Base-by-base conservation (phyloP, 75 land plant species). In the Picea sitchensis region DNA sequence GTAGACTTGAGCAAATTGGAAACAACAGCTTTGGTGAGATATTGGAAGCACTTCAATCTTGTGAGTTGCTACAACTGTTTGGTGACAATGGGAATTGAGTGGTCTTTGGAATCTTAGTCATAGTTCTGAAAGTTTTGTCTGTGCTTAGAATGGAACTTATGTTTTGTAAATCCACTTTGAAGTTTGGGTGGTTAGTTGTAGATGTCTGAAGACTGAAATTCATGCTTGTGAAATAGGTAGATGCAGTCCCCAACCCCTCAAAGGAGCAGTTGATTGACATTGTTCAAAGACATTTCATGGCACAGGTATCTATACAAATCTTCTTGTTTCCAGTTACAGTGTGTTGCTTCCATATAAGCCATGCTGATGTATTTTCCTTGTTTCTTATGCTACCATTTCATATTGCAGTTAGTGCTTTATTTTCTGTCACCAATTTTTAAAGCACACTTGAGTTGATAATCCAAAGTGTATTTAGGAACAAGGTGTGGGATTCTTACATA, bases 1-100 rank as follows among this genome's bases (percentile, higher is more conserved):
- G 92, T 96, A 80, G 95, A 96, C 80, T 86, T 96, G 0, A 91
- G 97, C 86, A 96, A 94, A 77, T 83, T 96, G 62, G 99, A 92
- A 79, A 96, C 94, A 79, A 92, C 83, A 73, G 92, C 96, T 41
- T 72, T 96, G 61, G 85, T 92, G 96, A 88, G 90, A 85, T 96
- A 96, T 81, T 85, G 87, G 88, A 89, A 88, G 15, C 94, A 95
- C 77, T 96, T 94, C 77, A 92, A 96, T 44, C 93, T 96, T 79
- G 98, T 94, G 62, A 85, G 90, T 84, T 59, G 30, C 14, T 41
- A 36, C 21, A 6, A 14, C 1, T 26, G 5, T 14, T 73, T 41
- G 34, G 17, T 21, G 1, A n/a, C 6, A 23, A 12, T 64, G 75
- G 14, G 23, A 75, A 75, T 8, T 56, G 20, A 34, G 56, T 14